These are phyloP conservation scores for Nadsonia fulvescens DNA, from an alignment of 805 yeast species.

Conservation along the genomic window DNA sequence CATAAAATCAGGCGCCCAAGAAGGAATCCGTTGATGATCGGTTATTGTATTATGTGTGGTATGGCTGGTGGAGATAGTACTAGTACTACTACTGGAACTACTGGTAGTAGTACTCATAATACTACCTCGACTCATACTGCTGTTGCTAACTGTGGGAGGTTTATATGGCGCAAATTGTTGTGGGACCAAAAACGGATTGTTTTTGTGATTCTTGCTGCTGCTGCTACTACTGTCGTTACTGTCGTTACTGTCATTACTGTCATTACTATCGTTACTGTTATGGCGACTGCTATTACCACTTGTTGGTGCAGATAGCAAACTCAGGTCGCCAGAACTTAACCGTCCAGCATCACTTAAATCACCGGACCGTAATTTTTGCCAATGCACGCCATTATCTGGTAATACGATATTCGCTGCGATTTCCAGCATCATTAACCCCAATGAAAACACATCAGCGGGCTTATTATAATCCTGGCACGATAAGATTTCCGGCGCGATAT, in stretches of 20 bases:
- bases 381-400: slow-evolving; percentile 90
- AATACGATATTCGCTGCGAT: slow-evolving; percentile 87
- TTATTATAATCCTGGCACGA: slow-evolving; percentile 67
- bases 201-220: too few species aligned
- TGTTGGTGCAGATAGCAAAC: too few species aligned
- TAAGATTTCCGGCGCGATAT: slow-evolving; percentile 92
- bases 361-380: slow-evolving; percentile 92
- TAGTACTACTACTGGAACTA: background rate
- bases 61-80: slow-evolving; percentile 4
- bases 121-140: slow-evolving; percentile 1
- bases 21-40: too few species aligned
- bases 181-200: too few species aligned
- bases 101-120: slow-evolving; percentile 3
- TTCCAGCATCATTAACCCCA: slow-evolving; percentile 84
- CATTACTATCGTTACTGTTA: slow-evolving; percentile 1
- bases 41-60: too few species aligned
- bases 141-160: slow-evolving; percentile 1
- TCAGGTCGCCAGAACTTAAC: slow-evolving; percentile 45
- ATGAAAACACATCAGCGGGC: slow-evolving; percentile 88
- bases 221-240: too few species aligned
- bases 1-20: slow-evolving; percentile 78
- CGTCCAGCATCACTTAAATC: slow-evolving; percentile 91
- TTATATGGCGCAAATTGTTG: too few species aligned
- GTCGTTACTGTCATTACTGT: slow-evolving; percentile 2
- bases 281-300: too few species aligned